Evolutionary conservation across 495 filamentous ascomycete species (phyloP), one percentile per base, ranked within the genome.

Genomic region (Schizothecium vesticola): DNA sequence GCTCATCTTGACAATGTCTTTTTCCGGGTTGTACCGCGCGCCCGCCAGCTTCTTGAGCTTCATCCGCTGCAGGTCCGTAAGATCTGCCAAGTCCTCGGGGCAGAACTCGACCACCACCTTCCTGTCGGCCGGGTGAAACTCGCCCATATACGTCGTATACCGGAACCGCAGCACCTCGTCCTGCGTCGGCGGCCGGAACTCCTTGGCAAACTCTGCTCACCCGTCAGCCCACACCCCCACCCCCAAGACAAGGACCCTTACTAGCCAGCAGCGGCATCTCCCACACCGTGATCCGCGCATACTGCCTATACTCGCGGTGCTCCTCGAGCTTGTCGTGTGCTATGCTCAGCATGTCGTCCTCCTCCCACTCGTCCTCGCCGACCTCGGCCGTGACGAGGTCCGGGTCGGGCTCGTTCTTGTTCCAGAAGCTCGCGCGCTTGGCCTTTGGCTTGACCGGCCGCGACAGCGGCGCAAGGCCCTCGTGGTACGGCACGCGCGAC

Each of bases 91-190:
- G 77, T 97, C 93, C 56, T 73, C 70, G 16, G 91, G 87, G 69
- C 81, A 85, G 73, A 98, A 95, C 76, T 97, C 92, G 28, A 97
- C 86, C 7, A 97, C 94, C 28, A 99, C 92, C 81, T 99, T 99
- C 64, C 87, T 86, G 76, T 93, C 90, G 13, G 93, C 92, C 0
- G 96, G 94, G 78, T 98, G 96, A 63, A 88, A 78, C 79, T 99
- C 95, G 69, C 96, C 96, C 86, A 98, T 87, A 79, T 97, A 97
- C 59, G 89, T 91, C n/a, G 96, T 98, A 80, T 97, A 97, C 73
- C 95, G 89, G 85, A 97, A 99, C 69, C 95, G 90, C 62, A 99
- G 86, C 8, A 86, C 81, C 70, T 90, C 83, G 60, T 89, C 82
- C 59, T 79, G 77, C 59, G 86, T 76, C 13, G 93, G 92, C 4